These are phyloP conservation scores for Bolboschoenoplectus hybrid DNA, from an alignment of 202 grass and related monocot genomes.

Conservation along the genomic window DNA sequence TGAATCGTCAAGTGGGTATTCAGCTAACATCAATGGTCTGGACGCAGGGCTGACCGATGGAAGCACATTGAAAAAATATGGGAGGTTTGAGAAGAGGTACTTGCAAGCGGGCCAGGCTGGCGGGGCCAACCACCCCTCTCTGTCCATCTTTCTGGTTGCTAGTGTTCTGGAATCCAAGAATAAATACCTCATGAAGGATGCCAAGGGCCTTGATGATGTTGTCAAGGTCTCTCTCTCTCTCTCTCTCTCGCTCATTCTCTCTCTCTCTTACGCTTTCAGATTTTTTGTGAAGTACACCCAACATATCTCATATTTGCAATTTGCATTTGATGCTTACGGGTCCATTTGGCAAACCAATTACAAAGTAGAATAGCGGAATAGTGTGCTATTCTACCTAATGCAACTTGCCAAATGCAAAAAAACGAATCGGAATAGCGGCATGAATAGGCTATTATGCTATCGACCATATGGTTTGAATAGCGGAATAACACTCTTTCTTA, in stretches of 20 bases:
- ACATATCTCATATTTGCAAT: neutral
- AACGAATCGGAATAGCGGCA: too few relatives aligned
- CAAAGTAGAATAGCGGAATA: too few relatives aligned
- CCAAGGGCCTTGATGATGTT: slow-evolving; percentile 90
- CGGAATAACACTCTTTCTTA: too few relatives aligned
- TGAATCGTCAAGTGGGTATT: slow-evolving; percentile 47
- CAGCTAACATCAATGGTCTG: slow-evolving; percentile 25
- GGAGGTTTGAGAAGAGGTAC: slow-evolving; percentile 76
- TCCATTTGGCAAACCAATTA: too few relatives aligned
- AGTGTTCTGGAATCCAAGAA: slow-evolving; percentile 87
- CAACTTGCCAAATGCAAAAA: too few relatives aligned
- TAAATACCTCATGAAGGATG: slow-evolving; percentile 62
- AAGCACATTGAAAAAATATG: slow-evolving; percentile 64
- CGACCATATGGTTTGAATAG: too few relatives aligned
- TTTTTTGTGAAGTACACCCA: neutral
- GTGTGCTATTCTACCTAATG: too few relatives aligned
- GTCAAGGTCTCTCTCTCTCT: slow-evolving; percentile 67
- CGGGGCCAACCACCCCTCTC: slow-evolving; percentile 44
- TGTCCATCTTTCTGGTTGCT: slow-evolving; percentile 86
- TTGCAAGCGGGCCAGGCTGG: slow-evolving; percentile 54
- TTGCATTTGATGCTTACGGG: neutral
- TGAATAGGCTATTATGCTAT: too few relatives aligned
- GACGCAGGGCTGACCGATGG: slow-evolving; percentile 42
- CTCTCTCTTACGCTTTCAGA: neutral
- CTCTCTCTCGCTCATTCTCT: neutral